Evolutionary conservation across 1,284 basidiomycete genomes (phyloP).

Genomic region (Paramarasmius palmivorus): DNA sequence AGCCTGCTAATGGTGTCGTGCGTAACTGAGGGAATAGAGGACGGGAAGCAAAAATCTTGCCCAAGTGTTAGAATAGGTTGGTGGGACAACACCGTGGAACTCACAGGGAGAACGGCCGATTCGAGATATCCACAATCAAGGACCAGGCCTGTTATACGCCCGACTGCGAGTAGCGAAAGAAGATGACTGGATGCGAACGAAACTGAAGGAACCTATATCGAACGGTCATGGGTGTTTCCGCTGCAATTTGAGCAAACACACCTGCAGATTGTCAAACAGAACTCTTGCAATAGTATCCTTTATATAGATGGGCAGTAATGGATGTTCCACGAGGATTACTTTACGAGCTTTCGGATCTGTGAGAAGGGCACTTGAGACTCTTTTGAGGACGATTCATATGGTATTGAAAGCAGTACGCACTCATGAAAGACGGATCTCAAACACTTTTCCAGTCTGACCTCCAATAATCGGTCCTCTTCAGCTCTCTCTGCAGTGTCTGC

Average conservation of each 20-base stretch:
- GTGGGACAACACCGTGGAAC: constrained; percentile 26
- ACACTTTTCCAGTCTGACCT: constrained; percentile 65
- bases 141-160: constrained; percentile 90
- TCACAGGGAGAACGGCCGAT: constrained; percentile 83
- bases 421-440: constrained; percentile 82
- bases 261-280: constrained; percentile 90
- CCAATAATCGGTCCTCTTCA: constrained; percentile 73
- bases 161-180: constrained; percentile 81
- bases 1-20: constrained; percentile 83
- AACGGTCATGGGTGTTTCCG: constrained; percentile 11
- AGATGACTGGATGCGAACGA: constrained; percentile 90
- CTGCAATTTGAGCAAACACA: constrained; percentile 29
- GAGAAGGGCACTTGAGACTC: constrained; percentile 71
- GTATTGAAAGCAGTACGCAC: constrained; percentile 48
- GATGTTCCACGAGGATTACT: constrained; percentile 89
- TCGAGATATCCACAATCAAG: constrained; percentile 92
- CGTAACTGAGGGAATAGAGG: constrained; percentile 81
- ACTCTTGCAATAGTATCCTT: constrained; percentile 87
- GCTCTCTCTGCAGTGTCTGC: constrained; percentile 54
- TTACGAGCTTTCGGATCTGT: constrained; percentile 93
- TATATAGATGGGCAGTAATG: constrained; percentile 81
- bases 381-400: constrained; percentile 18
- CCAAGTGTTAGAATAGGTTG: constrained; percentile 6
- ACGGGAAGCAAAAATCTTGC: constrained; percentile 84
- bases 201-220: constrained; percentile 79